Evolutionary conservation across 169 alveolate species (phyloP).

Genomic region (Neospora caninum): DNA sequence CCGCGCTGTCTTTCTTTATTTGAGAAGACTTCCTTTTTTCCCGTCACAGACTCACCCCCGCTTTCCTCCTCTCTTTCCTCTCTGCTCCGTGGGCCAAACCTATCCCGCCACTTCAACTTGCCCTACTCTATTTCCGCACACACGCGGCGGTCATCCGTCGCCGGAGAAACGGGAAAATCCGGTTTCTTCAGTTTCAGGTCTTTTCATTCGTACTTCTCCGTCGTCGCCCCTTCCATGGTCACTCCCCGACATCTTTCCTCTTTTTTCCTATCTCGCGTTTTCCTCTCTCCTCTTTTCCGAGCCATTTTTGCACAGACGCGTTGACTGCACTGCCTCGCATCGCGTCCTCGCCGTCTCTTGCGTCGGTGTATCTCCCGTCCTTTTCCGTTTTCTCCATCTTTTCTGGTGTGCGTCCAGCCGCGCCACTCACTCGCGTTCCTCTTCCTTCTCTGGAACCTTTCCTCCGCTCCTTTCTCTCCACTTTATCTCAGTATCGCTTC

Average conservation of each 20-base stretch:
- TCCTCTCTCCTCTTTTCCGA: neutral
- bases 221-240: too few species aligned
- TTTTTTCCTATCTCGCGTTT: too few species aligned
- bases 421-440: too few species aligned
- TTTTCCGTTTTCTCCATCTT: neutral
- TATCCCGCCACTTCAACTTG: too few species aligned
- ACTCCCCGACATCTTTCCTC: too few species aligned
- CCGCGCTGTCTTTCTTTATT: neutral
- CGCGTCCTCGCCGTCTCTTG: neutral
- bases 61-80: neutral
- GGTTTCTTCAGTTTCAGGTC: neutral
- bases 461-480: too few species aligned
- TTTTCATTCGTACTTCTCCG: neutral
- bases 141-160: too few species aligned
- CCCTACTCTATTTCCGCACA: too few species aligned
- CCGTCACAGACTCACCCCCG: neutral
- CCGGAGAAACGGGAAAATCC: too few species aligned
- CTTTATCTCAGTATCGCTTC: too few species aligned
- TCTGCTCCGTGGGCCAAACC: neutral
- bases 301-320: too few species aligned
- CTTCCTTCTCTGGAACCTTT: too few species aligned
- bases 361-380: neutral
- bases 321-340: neutral
- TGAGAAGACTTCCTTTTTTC: neutral
- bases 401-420: neutral